phyloP scores from a whole-genome alignment of 2,329 filamentous ascomycete genomes.

The Biscogniauxia mediterranea region DNA sequence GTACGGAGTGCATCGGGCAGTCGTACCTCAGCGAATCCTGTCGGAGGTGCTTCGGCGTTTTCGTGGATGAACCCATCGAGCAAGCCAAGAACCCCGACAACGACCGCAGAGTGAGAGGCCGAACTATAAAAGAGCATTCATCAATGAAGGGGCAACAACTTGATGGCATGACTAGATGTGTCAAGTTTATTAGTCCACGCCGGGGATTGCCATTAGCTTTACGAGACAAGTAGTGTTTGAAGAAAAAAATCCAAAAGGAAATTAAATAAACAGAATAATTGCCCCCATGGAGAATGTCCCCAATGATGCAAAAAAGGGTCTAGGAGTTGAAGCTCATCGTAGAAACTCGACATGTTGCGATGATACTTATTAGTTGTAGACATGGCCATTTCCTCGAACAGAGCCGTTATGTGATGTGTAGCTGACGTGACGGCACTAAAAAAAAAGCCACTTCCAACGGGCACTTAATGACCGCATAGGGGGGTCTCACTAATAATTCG shows the following conservation, averaged over 20 bases:
- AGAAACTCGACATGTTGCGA: not conserved
- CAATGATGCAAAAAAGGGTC: conserved; percentile 1
- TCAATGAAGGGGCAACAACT: not conserved
- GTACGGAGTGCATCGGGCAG: conserved; percentile 40
- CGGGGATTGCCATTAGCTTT: not conserved
- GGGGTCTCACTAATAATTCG: not conserved
- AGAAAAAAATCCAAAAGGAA: conserved; percentile 16
- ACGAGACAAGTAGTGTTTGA: conserved; percentile 11
- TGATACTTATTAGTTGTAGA: not conserved
- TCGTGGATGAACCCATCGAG: conserved; percentile 73
- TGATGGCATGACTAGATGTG: not conserved
- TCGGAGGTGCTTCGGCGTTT: conserved; percentile 91
- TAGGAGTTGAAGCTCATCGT: not conserved
- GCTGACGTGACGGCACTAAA: not conserved
- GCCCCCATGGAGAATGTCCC: not conserved
- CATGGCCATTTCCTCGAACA: not conserved
- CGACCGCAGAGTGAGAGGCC: conserved; percentile 32
- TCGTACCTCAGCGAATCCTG: conserved; percentile 68
- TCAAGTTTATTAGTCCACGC: not conserved
- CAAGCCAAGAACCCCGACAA: conserved; percentile 43
- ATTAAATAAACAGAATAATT: conserved; percentile 4
- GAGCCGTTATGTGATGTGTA: not conserved
- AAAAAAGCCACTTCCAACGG: too few species aligned
- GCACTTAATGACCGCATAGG: not conserved
- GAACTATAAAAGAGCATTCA: not conserved